Evolutionary conservation across 345 rosid species (phyloP), one percentile per base, ranked within the genome.

Genomic region (Moricandia arvensis): DNA sequence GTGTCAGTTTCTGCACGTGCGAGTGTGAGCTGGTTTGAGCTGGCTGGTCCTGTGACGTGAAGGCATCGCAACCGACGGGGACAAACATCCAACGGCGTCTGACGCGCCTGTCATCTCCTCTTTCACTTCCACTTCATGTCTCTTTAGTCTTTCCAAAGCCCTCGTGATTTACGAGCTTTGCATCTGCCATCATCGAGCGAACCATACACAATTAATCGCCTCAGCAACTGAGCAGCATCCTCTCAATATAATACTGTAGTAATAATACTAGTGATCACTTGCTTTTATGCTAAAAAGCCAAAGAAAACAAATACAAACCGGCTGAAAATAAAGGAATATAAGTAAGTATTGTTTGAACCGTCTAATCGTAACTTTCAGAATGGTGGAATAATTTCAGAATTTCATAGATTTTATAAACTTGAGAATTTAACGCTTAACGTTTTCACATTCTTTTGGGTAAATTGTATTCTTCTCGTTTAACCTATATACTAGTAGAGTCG

Each of bases 21-120:
- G 69, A 76, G 35, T 24, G 73, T 72, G 81, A 72, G 77, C 77
- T 78, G 81, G 77, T 58, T 65, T 17, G 47, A 2, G 72, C 80
- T 77, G 75, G 66, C 67, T 83, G 75, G 86, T 80, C 80, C 54
- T 66, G 64, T 77, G 59, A 69, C 77, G 80, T 69, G 82, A 75
- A 76, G 34, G 75, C 81, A 71, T 72, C 78, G 78, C 60, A 74
- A 78, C 79, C 71, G 73, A 78, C 66, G 81, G 80, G 65, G 74
- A 79, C 86, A 85, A 82, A 81, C 65, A 75, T 79, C 83, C 82
- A 82, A 81, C 84, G 83, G 87, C 80, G 82, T 66, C 82, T 80
- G 84, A 83, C 82, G 75, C 69, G 61, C 66, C 58, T 49, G 49
- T 80, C 54, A 78, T 77, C 68, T 81, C 73, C 79, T 78, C 76